phyloP scores from a whole-genome alignment of 257 asterid species.

The Paraleonurus japonicus region DNA sequence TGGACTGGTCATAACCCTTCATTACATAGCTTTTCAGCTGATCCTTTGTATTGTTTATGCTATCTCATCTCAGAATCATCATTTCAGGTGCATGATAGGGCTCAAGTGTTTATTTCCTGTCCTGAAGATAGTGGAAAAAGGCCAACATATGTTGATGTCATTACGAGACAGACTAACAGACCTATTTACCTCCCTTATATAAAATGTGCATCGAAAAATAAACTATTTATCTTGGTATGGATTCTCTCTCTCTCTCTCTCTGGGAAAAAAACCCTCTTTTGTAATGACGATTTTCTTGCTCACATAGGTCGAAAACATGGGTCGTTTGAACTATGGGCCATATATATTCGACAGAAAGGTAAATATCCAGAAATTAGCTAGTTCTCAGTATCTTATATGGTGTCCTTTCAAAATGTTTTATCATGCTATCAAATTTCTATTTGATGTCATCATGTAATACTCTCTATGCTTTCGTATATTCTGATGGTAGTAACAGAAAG shows the following conservation, averaged over 20 bases:
- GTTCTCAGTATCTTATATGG: background rate
- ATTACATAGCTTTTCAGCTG: background rate
- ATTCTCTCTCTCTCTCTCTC: constrained; percentile 4
- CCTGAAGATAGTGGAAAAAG: constrained; percentile 45
- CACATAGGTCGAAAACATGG: constrained; percentile 94
- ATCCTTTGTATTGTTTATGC: constrained; percentile 1
- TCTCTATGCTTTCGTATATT: too few species aligned
- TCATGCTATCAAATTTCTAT: background rate
- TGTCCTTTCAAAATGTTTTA: background rate
- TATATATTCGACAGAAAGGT: constrained; percentile 86
- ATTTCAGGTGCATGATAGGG: constrained; percentile 92
- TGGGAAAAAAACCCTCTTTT: background rate
- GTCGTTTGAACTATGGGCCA: constrained; percentile 82
- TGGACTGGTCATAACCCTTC: constrained; percentile 4
- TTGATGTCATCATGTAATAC: background rate
- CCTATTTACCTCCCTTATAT: constrained; percentile 61
- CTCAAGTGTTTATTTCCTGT: constrained; percentile 89
- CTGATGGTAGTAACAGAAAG: too few species aligned
- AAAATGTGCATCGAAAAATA: constrained; percentile 47
- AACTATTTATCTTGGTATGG: constrained; percentile 69
- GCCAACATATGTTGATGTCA: constrained; percentile 65
- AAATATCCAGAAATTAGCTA: constrained; percentile 21
- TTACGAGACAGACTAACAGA: constrained; percentile 68
- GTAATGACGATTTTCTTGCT: constrained; percentile 18
- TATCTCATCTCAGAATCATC: constrained; percentile 16